These are phyloP conservation scores for Rosa lucieae DNA, from an alignment of 306 rosid species.

Conservation along the genomic window DNA sequence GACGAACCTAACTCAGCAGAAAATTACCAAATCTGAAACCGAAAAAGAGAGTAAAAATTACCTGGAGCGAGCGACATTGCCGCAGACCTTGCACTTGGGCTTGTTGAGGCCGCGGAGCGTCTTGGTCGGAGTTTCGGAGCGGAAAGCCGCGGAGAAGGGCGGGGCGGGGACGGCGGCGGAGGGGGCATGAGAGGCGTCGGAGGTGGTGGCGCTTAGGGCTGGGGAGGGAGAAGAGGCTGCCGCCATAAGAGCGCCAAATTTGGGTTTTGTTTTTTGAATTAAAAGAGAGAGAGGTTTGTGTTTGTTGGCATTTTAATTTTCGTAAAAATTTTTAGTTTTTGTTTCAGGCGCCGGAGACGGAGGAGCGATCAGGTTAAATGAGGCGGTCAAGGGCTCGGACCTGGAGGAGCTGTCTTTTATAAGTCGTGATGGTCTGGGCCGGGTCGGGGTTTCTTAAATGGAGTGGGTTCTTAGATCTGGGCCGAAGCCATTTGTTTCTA, in stretches of 20 bases:
- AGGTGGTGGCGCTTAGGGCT: slow-evolving; percentile 28
- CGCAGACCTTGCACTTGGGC: slow-evolving; percentile 80
- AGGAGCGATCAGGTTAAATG: not conserved
- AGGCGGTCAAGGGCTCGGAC: not conserved
- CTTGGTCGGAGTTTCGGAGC: slow-evolving; percentile 55
- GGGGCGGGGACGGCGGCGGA: slow-evolving; percentile 11
- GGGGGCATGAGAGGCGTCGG: slow-evolving; percentile 17
- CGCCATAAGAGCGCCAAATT: slow-evolving; percentile 36
- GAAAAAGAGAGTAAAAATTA: not conserved
- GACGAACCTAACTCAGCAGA: not conserved
- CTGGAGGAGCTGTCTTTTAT: not conserved
- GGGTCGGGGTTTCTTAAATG: not conserved
- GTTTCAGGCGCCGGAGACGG: slow-evolving; percentile 5
- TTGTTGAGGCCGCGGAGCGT: slow-evolving; percentile 69
- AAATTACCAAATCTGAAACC: slow-evolving; percentile 1
- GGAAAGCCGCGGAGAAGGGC: slow-evolving; percentile 28
- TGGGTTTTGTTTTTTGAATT: not conserved
- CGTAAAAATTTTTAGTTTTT: not conserved
- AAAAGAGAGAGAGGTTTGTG: not conserved
- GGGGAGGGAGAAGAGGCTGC: slow-evolving; percentile 34
- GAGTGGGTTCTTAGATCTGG: not conserved
- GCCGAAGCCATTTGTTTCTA: not conserved
- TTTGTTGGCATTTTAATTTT: not conserved
- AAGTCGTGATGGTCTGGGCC: not conserved
- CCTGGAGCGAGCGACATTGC: slow-evolving; percentile 99